Evolutionary conservation across 345 rosid genomes (phyloP).

Genomic region (Bretschneidera sinensis): DNA sequence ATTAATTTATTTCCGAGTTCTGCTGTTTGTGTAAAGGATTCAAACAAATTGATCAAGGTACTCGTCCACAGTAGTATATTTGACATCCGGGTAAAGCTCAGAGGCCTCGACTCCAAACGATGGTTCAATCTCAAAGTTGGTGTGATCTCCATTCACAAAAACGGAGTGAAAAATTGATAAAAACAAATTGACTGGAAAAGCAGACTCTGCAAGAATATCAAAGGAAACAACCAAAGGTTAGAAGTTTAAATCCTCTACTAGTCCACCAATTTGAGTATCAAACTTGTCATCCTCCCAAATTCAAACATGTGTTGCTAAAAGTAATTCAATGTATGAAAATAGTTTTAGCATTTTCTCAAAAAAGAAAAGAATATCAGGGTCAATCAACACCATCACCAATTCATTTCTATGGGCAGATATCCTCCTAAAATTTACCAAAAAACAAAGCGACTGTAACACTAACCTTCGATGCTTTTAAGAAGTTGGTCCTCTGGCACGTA

Average conservation of each 20-base stretch:
- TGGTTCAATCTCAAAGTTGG: slow-evolving; percentile 40
- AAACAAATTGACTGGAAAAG: slow-evolving; percentile 28
- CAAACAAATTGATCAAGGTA: slow-evolving; percentile 38
- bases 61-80: slow-evolving; percentile 43
- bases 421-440: no score
- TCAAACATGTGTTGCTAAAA: no score
- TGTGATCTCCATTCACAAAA: slow-evolving; percentile 52
- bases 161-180: slow-evolving; percentile 35
- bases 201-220: slow-evolving; percentile 28
- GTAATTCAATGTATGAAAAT: no score
- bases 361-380: no score
- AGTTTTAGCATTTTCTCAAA: no score
- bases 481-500: slow-evolving; percentile 51
- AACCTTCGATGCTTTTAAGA: slow-evolving; percentile 43
- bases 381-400: no score
- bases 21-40: not conserved
- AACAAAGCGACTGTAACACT: not conserved
- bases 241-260: not conserved
- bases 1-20: no score
- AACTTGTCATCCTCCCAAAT: no score
- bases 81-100: slow-evolving; percentile 43
- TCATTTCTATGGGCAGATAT: no score
- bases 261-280: not conserved
- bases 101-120: slow-evolving; percentile 50
- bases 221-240: no score